Evolutionary conservation across 352 stramenopile genomes (phyloP).

Genomic region (Globisporangium parvum): DNA sequence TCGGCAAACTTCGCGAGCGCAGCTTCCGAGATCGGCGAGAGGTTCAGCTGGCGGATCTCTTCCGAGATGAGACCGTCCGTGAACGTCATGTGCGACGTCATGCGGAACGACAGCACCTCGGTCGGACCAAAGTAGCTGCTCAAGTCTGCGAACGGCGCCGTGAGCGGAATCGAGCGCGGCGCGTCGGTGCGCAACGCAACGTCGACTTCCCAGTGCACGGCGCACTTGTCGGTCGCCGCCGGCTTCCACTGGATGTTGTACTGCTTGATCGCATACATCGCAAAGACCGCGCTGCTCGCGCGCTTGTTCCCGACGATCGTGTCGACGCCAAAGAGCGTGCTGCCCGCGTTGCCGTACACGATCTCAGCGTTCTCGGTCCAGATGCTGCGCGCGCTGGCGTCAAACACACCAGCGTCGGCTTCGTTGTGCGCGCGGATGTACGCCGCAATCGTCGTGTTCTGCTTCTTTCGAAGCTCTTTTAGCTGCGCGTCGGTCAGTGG

Average conservation of each 20-base stretch:
- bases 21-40: constrained; percentile 50
- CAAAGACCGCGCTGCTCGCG: constrained; percentile 53
- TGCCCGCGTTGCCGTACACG: constrained; percentile 47
- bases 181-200: constrained; percentile 43
- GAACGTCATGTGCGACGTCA: constrained; percentile 78
- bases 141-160: constrained; percentile 59
- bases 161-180: constrained; percentile 48
- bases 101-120: constrained; percentile 62
- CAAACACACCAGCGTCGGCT: constrained; percentile 38
- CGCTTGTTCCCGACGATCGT: constrained; percentile 63
- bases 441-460: constrained; percentile 64
- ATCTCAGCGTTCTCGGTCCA: constrained; percentile 69
- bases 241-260: constrained; percentile 77
- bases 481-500: constrained; percentile 49
- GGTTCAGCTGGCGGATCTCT: constrained; percentile 72
- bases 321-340: constrained; percentile 40
- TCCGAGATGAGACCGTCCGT: constrained; percentile 71
- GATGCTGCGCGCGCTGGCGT: constrained; percentile 40
- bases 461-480: constrained; percentile 75
- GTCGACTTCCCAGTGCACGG: constrained; percentile 73
- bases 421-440: constrained; percentile 80
- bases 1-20: constrained; percentile 43
- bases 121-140: constrained; percentile 33
- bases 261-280: constrained; percentile 79
- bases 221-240: constrained; percentile 58